Evolutionary conservation across 352 stramenopile genomes (phyloP).

Genomic region (Blastocystis sp.): DNA sequence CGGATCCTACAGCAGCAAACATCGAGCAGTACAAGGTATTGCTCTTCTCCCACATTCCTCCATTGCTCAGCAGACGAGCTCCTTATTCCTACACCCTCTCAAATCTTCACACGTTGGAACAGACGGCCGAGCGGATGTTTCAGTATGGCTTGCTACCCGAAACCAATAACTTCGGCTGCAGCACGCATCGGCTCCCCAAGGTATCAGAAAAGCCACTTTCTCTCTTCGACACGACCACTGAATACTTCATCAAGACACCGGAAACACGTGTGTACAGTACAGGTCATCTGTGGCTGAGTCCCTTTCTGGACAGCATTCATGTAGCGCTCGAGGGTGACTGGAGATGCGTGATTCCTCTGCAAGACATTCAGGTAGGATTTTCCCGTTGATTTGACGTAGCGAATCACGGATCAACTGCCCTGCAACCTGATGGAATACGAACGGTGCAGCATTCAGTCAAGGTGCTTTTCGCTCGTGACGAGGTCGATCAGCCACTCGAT

Average conservation of each 20-base stretch:
- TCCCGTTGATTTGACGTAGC: background rate
- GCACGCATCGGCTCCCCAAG: background rate
- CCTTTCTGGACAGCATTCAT: background rate
- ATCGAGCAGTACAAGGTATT: constrained; percentile 44
- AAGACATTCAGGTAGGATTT: background rate
- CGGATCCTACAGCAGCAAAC: background rate
- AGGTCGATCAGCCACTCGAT: background rate
- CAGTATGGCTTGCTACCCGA: background rate
- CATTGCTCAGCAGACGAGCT: background rate
- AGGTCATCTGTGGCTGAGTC: background rate
- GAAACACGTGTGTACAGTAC: background rate
- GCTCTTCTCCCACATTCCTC: constrained; percentile 16
- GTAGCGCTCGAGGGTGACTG: background rate
- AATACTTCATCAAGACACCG: background rate
- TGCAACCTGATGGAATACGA: constrained; percentile 34
- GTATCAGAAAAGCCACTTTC: background rate
- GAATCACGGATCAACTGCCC: background rate
- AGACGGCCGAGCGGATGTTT: background rate
- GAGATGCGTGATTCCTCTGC: background rate
- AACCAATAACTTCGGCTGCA: constrained; percentile 23
- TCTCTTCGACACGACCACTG: background rate
- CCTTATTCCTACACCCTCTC: background rate
- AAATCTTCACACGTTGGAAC: background rate
- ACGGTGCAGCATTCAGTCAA: background rate
- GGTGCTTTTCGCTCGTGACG: constrained; percentile 9